Evolutionary conservation across 1,284 basidiomycete species (phyloP).

Genomic region (Cystobasidium sp.): DNA sequence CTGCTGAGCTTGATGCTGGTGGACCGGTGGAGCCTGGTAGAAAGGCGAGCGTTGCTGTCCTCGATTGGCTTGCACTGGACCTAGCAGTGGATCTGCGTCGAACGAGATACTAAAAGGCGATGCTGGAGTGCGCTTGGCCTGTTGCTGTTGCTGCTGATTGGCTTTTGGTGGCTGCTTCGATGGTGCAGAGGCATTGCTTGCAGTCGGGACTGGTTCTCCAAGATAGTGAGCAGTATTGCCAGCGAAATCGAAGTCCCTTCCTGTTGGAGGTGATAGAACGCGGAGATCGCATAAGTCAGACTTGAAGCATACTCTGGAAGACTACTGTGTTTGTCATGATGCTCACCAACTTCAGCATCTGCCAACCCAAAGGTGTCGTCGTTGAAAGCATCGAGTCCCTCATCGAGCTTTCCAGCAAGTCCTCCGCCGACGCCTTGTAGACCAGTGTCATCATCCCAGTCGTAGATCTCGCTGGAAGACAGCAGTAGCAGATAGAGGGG

Average conservation of each 20-base stretch:
- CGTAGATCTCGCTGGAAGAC: constrained; percentile 39
- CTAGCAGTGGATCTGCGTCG: constrained; percentile 50
- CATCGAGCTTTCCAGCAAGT: constrained; percentile 81
- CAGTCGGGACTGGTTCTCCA: constrained; percentile 50
- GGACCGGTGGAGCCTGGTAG: constrained; percentile 24
- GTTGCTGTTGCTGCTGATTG: constrained; percentile 16
- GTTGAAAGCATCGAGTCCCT: constrained; percentile 87
- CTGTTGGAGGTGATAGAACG: constrained; percentile 58
- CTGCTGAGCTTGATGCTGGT: constrained; percentile 32
- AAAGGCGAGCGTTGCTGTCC: constrained; percentile 38
- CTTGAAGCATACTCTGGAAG: not conserved
- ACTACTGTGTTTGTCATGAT: constrained; percentile 60
- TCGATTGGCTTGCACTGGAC: constrained; percentile 35
- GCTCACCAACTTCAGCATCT: constrained; percentile 57
- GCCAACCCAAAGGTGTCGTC: constrained; percentile 89
- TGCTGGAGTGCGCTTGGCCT: constrained; percentile 17
- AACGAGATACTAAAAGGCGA: constrained; percentile 49
- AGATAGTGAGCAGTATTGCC: constrained; percentile 55
- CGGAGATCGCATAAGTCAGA: constrained; percentile 6
- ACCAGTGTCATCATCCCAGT: constrained; percentile 37
- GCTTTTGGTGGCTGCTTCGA: constrained; percentile 9
- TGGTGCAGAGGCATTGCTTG: not conserved
- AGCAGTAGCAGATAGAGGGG: not conserved
- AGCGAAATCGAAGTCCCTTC: constrained; percentile 90
- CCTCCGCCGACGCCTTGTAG: constrained; percentile 18